A percentile compares a stretch with the other conserved stretches of the same genome.
phyloP scores from a whole-genome alignment of 139 green algal species.

The Klebsormidium nitens region DNA sequence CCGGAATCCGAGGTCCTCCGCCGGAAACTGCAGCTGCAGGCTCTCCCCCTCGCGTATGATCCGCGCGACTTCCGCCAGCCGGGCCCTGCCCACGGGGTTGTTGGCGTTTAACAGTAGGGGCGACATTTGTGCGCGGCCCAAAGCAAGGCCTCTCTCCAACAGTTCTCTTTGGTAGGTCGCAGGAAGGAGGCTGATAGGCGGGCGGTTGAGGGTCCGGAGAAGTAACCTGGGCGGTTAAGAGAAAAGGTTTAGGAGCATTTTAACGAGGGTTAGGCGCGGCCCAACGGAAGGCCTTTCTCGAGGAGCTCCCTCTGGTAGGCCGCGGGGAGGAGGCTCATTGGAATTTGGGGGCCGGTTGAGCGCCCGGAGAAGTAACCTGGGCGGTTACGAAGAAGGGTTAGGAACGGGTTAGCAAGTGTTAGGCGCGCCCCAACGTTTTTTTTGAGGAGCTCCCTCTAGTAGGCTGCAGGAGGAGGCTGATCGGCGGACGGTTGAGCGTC shows the following conservation, averaged over 20 bases:
- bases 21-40: constrained; percentile 83
- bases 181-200: constrained; percentile 16
- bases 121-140: constrained; percentile 12
- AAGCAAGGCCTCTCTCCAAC: constrained; percentile 14
- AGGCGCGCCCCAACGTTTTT: constrained; percentile 7
- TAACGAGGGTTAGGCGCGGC: constrained; percentile 6
- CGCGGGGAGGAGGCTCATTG: constrained; percentile 11
- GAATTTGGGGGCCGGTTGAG: constrained; percentile 12
- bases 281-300: constrained; percentile 11
- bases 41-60: constrained; percentile 61
- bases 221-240: too few species aligned
- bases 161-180: neutral
- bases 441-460: constrained; percentile 8
- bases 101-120: constrained; percentile 11
- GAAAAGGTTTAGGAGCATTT: neutral
- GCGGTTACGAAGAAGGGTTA: too few species aligned
- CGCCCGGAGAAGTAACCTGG: constrained; percentile 11
- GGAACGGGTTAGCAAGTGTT: neutral
- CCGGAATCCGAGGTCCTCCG: constrained; percentile 81
- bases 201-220: constrained; percentile 4
- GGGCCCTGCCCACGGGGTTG: constrained; percentile 21
- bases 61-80: constrained; percentile 37
- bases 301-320: neutral
- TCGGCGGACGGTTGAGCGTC: constrained; percentile 8
- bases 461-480: constrained; percentile 8